Evolutionary conservation across 768 basidiomycete genomes (phyloP).

Genomic region (Trametes villosa): DNA sequence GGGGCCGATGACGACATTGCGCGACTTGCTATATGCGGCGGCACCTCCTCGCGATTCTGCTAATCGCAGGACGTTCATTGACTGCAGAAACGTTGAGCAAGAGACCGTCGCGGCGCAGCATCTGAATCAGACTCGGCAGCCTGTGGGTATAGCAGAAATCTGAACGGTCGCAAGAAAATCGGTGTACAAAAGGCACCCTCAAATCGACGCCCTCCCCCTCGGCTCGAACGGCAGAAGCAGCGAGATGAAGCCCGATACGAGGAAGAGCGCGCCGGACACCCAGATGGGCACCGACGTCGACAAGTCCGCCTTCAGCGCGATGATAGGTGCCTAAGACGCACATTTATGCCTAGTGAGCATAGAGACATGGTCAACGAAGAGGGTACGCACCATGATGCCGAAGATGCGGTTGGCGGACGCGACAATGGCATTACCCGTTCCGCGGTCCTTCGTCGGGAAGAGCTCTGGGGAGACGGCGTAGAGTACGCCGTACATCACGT

Average conservation of each 20-base stretch:
- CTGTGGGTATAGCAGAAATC: no score
- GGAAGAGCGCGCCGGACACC: conserved; percentile 55
- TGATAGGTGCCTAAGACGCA: conserved; percentile 47
- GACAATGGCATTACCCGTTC: conserved; percentile 58
- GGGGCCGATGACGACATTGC: no score
- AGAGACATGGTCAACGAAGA: no score
- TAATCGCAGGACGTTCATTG: no score
- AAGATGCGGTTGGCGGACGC: conserved; percentile 55
- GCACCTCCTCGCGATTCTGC: no score
- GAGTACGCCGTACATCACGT: conserved; percentile 54
- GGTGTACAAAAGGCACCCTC: not conserved
- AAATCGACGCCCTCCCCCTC: conserved; percentile 51
- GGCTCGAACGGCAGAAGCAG: conserved; percentile 61
- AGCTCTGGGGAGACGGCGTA: conserved; percentile 49
- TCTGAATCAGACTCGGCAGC: no score
- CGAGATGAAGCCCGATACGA: conserved; percentile 51
- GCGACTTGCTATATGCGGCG: no score
- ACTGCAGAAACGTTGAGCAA: no score
- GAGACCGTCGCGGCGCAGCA: no score
- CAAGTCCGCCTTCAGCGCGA: conserved; percentile 52
- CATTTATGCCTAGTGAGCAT: not conserved
- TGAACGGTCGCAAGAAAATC: no score
- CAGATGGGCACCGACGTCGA: conserved; percentile 57
- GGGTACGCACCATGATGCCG: conserved; percentile 53
- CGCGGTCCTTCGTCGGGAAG: conserved; percentile 55